Base-by-base conservation (phyloP, 2,329 filamentous ascomycete species). In the Blastomyces gilchristii region DNA sequence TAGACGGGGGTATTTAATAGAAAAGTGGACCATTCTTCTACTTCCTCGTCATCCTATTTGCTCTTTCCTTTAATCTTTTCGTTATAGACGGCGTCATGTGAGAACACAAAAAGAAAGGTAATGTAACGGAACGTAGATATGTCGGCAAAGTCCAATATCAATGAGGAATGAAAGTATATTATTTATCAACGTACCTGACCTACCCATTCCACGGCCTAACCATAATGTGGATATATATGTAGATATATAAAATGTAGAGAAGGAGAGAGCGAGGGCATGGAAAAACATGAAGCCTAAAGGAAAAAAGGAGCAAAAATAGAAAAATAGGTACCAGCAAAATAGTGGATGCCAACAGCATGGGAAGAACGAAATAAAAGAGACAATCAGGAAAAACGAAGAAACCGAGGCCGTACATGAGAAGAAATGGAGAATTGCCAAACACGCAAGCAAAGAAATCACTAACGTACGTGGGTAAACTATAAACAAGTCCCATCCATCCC, bases 131-230 rank as follows among this genome's bases (percentile, higher is more conserved):
- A 53, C 16, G 6, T 4, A 2, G 3, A 18, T 34, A 4, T 7
- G 18, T n/a, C 28, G 28, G 41, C 12, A 11, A 57, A 41, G 12
- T 2, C n/a, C 31, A 57, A 22, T 22, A 22, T 31, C 53, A n/a
- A 56, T 56, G 16, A 57, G 54, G 34, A 57, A 57, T 41, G 9
- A 25, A 57, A 41, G n/a, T 41, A 57, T 58, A 60, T 60, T 45
- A 60, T 60, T 50, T 47, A 37, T 49, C 45, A 60, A 50, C 34
- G 25, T 50, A 60, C 58, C 45, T 60, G 31, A 60, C 58, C 58
- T 31, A 60, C 58, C 41, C 25, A 45, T 47, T 49, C 37, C 25
- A 47, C 41, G n/a, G 8, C 45, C 58, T 60, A 60, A 37, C 57
- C 31, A 50, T 60, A 16, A 43, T 45, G 37, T 41, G 25, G 7